Conservation (phyloP, 108 stramenopile species). For the Chaetoceros tenuissimus region DNA sequence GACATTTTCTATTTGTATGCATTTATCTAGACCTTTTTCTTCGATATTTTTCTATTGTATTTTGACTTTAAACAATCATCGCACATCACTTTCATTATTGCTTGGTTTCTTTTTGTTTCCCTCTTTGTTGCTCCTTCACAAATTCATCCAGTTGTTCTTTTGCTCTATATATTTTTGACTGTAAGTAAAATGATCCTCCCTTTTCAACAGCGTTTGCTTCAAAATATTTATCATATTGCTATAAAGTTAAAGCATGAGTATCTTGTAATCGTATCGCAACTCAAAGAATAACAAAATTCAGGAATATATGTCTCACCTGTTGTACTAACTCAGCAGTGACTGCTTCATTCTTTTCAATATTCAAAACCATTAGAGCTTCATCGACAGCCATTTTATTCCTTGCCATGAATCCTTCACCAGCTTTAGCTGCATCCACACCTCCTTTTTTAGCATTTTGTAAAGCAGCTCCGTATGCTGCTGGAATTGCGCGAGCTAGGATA, state of each 20-base stretch:
- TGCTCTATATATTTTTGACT: slow-evolving; percentile 93
- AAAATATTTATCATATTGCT: slow-evolving; percentile 89
- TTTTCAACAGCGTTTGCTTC: slow-evolving; percentile 87
- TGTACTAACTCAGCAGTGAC: slow-evolving; percentile 23
- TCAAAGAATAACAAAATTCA: not conserved
- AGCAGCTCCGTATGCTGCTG: slow-evolving; percentile 31
- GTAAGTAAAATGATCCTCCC: slow-evolving; percentile 96
- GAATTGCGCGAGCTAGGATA: slow-evolving; percentile 28
- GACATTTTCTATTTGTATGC: too few relatives aligned
- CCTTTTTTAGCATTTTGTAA: slow-evolving; percentile 30
- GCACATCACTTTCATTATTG: not conserved
- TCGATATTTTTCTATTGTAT: too few relatives aligned
- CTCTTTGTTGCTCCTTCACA: slow-evolving; percentile 46
- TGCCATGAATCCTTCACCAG: slow-evolving; percentile 27
- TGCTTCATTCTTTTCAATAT: slow-evolving; percentile 25
- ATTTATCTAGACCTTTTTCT: too few relatives aligned
- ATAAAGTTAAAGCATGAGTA: not conserved
- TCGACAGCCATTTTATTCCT: slow-evolving; percentile 22
- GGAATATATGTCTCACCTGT: not conserved
- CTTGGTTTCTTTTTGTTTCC: slow-evolving; percentile 23
- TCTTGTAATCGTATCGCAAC: not conserved
- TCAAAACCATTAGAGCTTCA: slow-evolving; percentile 26
- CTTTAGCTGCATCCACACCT: slow-evolving; percentile 15
- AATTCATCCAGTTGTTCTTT: slow-evolving; percentile 84
- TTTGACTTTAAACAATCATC: too few relatives aligned